Evolutionary conservation across 495 filamentous ascomycete species (phyloP).

Genomic region (Daldinia bambusicola): DNA sequence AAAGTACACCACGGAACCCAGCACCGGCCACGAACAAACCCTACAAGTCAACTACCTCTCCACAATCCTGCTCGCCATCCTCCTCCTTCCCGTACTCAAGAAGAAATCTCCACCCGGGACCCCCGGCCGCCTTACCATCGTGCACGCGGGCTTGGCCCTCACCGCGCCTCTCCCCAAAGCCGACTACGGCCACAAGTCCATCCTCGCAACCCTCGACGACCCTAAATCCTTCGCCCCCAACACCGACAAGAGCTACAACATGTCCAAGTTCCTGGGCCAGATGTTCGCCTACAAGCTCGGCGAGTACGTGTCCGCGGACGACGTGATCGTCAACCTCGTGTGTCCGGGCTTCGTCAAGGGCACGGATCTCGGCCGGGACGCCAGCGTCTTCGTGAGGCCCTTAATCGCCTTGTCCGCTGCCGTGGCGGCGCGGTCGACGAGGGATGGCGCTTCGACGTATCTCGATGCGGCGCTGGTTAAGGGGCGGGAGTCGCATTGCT

Average conservation of each 20-base stretch:
- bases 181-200: slow-evolving; percentile 40
- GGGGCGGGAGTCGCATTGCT: slow-evolving; percentile 58
- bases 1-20: slow-evolving; percentile 43
- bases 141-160: slow-evolving; percentile 52
- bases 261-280: slow-evolving; percentile 56
- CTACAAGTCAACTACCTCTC: slow-evolving; percentile 63
- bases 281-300: slow-evolving; percentile 57
- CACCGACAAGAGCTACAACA: slow-evolving; percentile 50
- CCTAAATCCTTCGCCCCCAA: slow-evolving; percentile 43
- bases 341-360: slow-evolving; percentile 59
- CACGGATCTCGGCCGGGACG: slow-evolving; percentile 53
- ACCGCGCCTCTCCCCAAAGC: slow-evolving; percentile 49
- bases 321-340: slow-evolving; percentile 60
- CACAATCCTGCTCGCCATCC: slow-evolving; percentile 59
- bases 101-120: slow-evolving; percentile 40
- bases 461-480: slow-evolving; percentile 55
- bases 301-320: slow-evolving; percentile 54
- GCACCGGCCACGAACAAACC: slow-evolving; percentile 60
- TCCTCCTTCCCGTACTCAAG: slow-evolving; percentile 62
- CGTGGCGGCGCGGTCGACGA: slow-evolving; percentile 45
- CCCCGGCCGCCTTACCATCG: slow-evolving; percentile 55
- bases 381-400: slow-evolving; percentile 26
- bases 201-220: slow-evolving; percentile 59
- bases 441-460: slow-evolving; percentile 51
- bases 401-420: slow-evolving; percentile 38